A percentile compares a stretch with the other conserved stretches of the same genome.
Conservation (phyloP, 2,329 filamentous ascomycete species). For the Aurifilum marmelostoma region DNA sequence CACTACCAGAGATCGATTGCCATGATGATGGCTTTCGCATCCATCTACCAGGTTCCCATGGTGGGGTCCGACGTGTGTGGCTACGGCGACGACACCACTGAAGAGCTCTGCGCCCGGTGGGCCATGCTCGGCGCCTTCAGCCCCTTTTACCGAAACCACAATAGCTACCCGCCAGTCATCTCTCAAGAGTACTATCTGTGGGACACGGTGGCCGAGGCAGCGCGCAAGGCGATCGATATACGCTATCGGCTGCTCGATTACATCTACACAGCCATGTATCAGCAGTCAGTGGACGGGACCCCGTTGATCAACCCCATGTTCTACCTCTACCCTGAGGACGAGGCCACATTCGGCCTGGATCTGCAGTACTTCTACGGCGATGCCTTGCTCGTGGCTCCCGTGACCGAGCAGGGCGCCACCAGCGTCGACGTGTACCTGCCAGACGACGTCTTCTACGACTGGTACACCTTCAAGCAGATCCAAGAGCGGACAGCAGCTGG, state of each 20-base stretch:
- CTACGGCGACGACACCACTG: constrained; percentile 68
- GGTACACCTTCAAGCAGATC: constrained; percentile 52
- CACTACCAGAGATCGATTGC: constrained; percentile 63
- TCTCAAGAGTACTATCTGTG: constrained; percentile 75
- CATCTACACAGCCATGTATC: constrained; percentile 70
- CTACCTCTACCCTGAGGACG: constrained; percentile 64
- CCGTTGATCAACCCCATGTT: constrained; percentile 71
- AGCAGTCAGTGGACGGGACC: constrained; percentile 63
- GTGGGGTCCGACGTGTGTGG: constrained; percentile 78
- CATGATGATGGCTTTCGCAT: constrained; percentile 62
- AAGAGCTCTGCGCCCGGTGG: constrained; percentile 76
- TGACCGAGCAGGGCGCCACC: constrained; percentile 48
- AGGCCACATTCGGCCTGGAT: constrained; percentile 45
- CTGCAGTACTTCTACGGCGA: constrained; percentile 53
- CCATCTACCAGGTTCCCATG: constrained; percentile 71
- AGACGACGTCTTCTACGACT: constrained; percentile 53
- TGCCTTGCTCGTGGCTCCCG: constrained; percentile 49
- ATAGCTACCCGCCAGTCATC: constrained; percentile 48
- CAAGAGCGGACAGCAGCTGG: constrained; percentile 45
- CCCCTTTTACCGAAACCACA: constrained; percentile 78
- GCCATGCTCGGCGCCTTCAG: constrained; percentile 72
- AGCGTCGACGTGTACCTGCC: constrained; percentile 51
- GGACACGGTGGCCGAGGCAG: constrained; percentile 62
- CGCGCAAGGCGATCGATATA: constrained; percentile 66
- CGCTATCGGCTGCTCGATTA: constrained; percentile 75